Percentiles rank a stretch among this genome's conserved stretches.
Evolutionary conservation across 2,329 filamentous ascomycete genomes (phyloP).

Genomic region (Arthrocladium fulminans): DNA sequence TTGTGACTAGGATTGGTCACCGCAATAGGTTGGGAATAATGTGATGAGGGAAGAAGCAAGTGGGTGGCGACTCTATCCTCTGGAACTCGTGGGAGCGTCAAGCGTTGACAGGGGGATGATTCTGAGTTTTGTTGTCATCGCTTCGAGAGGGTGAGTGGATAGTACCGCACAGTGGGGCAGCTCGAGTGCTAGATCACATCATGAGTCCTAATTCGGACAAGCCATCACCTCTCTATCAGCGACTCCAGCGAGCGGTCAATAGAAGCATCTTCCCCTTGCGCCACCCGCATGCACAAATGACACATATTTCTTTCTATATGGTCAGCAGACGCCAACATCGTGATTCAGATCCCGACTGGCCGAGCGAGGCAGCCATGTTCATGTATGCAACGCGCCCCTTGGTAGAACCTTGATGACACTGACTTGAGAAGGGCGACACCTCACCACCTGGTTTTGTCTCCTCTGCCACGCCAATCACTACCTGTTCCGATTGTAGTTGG

Average conservation of each 20-base stretch:
- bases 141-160: too few species aligned
- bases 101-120: background rate
- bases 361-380: background rate
- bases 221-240: background rate
- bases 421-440: background rate
- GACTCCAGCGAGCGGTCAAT: background rate
- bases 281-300: background rate
- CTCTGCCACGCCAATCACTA: background rate
- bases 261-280: background rate
- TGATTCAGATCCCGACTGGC: slow-evolving; percentile 2
- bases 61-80: background rate
- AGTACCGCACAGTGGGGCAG: background rate
- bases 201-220: background rate
- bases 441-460: background rate
- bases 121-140: too few species aligned
- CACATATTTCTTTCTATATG: background rate
- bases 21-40: background rate
- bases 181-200: background rate
- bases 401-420: background rate
- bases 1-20: background rate
- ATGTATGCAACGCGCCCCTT: background rate
- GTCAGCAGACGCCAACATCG: background rate
- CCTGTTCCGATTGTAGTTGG: background rate
- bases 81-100: background rate
- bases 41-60: background rate